phyloP scores from a whole-genome alignment of 371 early-diverging fungal genomes.

The Mortierella sp. region DNA sequence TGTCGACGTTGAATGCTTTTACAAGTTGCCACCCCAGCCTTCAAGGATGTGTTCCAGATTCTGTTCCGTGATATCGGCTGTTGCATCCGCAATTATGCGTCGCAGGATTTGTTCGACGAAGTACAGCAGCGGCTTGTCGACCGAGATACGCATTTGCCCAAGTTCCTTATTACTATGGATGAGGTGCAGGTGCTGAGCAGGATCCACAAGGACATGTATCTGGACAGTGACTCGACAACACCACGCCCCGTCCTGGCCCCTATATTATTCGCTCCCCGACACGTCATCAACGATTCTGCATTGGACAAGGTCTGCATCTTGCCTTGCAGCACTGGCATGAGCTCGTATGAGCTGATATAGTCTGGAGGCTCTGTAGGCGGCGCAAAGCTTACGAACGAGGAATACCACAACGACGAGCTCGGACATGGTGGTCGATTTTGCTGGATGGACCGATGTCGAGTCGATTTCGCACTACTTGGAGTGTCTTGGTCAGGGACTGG shows the following conservation, averaged over 20 bases:
- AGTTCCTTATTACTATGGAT: conserved; percentile 32
- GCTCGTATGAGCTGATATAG: conserved; percentile 18
- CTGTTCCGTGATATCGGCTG: too few species aligned
- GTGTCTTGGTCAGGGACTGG: conserved; percentile 12
- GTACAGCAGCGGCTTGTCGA: neutral
- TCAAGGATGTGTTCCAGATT: conserved; percentile 12
- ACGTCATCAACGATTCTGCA: neutral
- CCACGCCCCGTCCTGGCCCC: conserved; percentile 18
- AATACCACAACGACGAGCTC: neutral
- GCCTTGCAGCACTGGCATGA: conserved; percentile 27
- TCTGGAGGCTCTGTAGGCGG: conserved; percentile 9
- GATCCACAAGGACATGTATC: neutral
- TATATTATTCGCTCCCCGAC: too few species aligned
- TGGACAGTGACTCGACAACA: neutral
- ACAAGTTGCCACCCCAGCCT: conserved; percentile 14
- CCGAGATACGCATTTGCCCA: conserved; percentile 7
- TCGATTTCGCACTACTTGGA: conserved; percentile 16
- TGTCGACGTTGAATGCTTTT: conserved; percentile 35
- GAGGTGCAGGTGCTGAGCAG: conserved; percentile 16
- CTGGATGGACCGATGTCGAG: neutral
- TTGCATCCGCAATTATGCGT: too few species aligned
- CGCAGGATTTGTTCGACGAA: neutral
- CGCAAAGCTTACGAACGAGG: conserved; percentile 5
- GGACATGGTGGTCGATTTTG: conserved; percentile 13
- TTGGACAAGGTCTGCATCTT: conserved; percentile 8